phyloP scores from a whole-genome alignment of 139 green algal species.

The Pseudopediastrum boryanum region DNA sequence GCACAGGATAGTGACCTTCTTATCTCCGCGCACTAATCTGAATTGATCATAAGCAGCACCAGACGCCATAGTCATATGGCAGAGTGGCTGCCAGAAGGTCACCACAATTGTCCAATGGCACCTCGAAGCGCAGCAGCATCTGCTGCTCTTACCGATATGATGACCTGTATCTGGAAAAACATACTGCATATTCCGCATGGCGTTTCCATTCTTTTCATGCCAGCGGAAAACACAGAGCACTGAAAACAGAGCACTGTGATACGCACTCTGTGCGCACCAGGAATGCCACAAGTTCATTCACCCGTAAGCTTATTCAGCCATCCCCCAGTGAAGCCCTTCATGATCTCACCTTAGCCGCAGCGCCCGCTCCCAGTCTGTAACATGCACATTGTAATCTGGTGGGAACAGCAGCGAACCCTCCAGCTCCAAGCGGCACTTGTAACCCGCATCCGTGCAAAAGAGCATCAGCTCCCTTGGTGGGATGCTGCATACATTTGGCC shows the following conservation, averaged over 20 bases:
- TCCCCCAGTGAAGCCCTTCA: neutral
- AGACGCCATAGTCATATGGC: too few relatives aligned
- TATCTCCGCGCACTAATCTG: neutral
- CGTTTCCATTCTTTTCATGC: neutral
- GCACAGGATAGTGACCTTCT: neutral
- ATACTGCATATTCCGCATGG: neutral
- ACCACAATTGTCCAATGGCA: too few relatives aligned
- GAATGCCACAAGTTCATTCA: neutral
- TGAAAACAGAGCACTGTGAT: neutral
- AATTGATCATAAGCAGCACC: neutral
- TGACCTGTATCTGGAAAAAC: too few relatives aligned
- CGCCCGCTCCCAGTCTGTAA: slow-evolving; percentile 88
- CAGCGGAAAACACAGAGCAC: too few relatives aligned
- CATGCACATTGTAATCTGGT: slow-evolving; percentile 78
- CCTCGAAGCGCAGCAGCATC: too few relatives aligned
- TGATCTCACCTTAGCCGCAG: slow-evolving; percentile 57
- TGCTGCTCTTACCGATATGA: too few relatives aligned
- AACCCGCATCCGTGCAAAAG: slow-evolving; percentile 74
- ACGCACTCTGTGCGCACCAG: neutral
- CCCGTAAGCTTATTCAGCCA: neutral
- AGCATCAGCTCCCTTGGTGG: slow-evolving; percentile 69
- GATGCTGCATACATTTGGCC: slow-evolving; percentile 71
- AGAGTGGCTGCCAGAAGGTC: too few relatives aligned
- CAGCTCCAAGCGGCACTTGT: slow-evolving; percentile 78
- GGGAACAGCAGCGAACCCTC: slow-evolving; percentile 74